Evolutionary conservation across 2,329 filamentous ascomycete species (phyloP).

Genomic region (Chrysoporthe puriensis): DNA sequence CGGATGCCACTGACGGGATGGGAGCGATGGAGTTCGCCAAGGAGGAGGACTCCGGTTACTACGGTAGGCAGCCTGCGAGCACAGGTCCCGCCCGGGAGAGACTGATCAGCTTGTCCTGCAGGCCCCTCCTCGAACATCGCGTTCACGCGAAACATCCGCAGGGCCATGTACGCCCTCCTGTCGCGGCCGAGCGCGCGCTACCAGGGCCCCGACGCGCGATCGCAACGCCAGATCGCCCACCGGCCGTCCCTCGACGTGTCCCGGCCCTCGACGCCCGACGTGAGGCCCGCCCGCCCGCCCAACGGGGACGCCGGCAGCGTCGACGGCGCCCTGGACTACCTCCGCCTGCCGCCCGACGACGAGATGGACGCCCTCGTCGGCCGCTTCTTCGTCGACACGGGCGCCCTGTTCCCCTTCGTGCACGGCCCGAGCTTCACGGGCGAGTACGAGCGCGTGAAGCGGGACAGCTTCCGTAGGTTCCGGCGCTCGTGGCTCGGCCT

Average conservation of each 20-base stretch:
- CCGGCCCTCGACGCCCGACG: slow-evolving; percentile 17
- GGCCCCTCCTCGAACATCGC: slow-evolving; percentile 35
- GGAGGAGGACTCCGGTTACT: slow-evolving; percentile 32
- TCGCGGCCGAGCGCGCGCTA: slow-evolving; percentile 9
- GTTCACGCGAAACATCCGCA: slow-evolving; percentile 32
- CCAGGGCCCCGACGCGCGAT: not conserved
- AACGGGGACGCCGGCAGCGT: slow-evolving; percentile 4
- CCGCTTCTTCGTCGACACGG: slow-evolving; percentile 32
- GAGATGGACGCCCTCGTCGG: slow-evolving; percentile 27
- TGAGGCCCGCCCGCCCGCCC: not conserved
- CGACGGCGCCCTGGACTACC: slow-evolving; percentile 10
- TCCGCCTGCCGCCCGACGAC: slow-evolving; percentile 24
- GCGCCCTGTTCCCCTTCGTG: slow-evolving; percentile 32
- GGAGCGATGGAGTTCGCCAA: slow-evolving; percentile 33
- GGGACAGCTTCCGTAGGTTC: slow-evolving; percentile 36
- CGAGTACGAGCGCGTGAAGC: slow-evolving; percentile 28
- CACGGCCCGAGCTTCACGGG: slow-evolving; percentile 30
- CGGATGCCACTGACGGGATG: slow-evolving; percentile 32
- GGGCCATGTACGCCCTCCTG: slow-evolving; percentile 26
- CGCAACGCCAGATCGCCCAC: slow-evolving; percentile 7
- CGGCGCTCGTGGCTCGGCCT: slow-evolving; percentile 55
- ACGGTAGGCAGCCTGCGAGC: slow-evolving; percentile 25
- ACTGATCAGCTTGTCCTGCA: slow-evolving; percentile 1
- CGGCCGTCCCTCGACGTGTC: slow-evolving; percentile 27
- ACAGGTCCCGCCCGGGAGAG: not conserved